phyloP scores from a whole-genome alignment of 2,329 filamentous ascomycete genomes.

The Didymella lethalis region DNA sequence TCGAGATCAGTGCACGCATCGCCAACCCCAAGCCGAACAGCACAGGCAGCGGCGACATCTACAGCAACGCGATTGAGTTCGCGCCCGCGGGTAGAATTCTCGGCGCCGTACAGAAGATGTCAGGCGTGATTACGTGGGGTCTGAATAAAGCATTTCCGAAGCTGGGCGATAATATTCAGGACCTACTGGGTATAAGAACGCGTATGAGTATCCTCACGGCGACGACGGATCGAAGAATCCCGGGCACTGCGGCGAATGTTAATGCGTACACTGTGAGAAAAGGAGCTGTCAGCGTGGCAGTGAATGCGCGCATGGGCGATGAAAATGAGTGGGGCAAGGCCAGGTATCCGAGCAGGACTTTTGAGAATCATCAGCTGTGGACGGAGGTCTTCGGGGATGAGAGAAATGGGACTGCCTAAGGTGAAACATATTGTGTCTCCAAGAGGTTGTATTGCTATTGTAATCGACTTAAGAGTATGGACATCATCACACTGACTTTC shows the following conservation, averaged over 20 bases:
- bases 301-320: slow-evolving; percentile 30
- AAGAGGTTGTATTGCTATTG: neutral
- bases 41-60: slow-evolving; percentile 47
- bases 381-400: slow-evolving; percentile 36
- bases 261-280: slow-evolving; percentile 31
- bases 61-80: slow-evolving; percentile 40
- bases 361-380: slow-evolving; percentile 40
- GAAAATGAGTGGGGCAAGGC: slow-evolving; percentile 28
- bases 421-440: too few species aligned
- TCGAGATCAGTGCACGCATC: slow-evolving; percentile 24
- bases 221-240: slow-evolving; percentile 45
- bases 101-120: slow-evolving; percentile 26
- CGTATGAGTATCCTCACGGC: slow-evolving; percentile 41
- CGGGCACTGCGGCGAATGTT: slow-evolving; percentile 36
- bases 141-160: slow-evolving; percentile 37
- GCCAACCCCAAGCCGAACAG: slow-evolving; percentile 15
- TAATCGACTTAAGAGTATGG: too few species aligned
- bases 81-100: slow-evolving; percentile 40
- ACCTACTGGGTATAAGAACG: slow-evolving; percentile 39
- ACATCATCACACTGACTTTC: too few species aligned
- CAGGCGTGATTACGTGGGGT: slow-evolving; percentile 14
- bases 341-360: slow-evolving; percentile 45
- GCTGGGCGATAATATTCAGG: slow-evolving; percentile 40
- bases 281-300: slow-evolving; percentile 26
- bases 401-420: neutral